Evolutionary conservation across 306 rosid genomes (phyloP).

Genomic region (Inga leiocalycina): DNA sequence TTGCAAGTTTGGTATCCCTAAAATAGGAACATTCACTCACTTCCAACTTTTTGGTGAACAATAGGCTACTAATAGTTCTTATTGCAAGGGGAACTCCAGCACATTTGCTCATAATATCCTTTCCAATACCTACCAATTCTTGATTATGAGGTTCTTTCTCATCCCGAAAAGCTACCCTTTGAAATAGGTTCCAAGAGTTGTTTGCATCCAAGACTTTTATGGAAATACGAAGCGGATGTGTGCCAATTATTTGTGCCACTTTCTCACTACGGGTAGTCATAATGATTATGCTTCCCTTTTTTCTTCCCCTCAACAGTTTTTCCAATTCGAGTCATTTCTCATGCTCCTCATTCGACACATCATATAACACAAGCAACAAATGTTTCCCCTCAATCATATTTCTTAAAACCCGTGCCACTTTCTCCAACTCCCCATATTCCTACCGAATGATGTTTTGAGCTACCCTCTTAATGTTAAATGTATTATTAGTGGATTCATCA

Average conservation of each 20-base stretch:
- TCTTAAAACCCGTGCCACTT: no score
- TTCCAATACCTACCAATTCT: neutral
- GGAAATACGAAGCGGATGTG: accelerated
- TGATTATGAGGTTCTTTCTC: neutral
- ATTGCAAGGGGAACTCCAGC: constrained; percentile 31
- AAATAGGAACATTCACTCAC: neutral
- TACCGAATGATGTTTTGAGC: neutral
- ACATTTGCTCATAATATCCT: constrained; percentile 20
- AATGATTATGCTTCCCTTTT: constrained; percentile 12
- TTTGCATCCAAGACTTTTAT: neutral
- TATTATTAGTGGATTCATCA: neutral
- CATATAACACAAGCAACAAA: constrained; percentile 30
- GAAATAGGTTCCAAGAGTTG: neutral
- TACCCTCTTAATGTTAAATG: neutral
- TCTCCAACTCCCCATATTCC: no score
- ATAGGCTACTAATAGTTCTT: constrained; percentile 35
- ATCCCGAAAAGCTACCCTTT: neutral
- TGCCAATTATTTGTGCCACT: neutral
- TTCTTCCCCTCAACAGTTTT: neutral
- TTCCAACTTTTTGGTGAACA: neutral
- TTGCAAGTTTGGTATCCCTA: constrained; percentile 8
- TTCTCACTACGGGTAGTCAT: neutral
- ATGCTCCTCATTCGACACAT: neutral
- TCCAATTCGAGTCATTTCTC: neutral
- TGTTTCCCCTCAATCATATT: neutral